phyloP scores from a whole-genome alignment of 768 basidiomycete genomes.

The Suillus hirtellus region DNA sequence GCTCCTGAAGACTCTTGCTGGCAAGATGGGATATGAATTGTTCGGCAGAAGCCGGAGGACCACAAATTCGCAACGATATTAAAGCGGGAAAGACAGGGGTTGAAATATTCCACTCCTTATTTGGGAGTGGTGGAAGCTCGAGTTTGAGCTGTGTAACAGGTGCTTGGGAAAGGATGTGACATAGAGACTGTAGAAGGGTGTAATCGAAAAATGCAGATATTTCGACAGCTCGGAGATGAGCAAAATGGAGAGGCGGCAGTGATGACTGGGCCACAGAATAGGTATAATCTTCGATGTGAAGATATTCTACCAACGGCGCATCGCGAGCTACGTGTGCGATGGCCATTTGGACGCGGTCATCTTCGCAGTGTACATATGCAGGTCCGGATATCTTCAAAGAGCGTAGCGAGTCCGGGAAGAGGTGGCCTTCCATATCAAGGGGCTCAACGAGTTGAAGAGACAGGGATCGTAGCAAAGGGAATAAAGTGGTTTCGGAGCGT shows the following conservation, averaged over 20 bases:
- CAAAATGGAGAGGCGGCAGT: not conserved
- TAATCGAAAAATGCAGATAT: constrained; percentile 3
- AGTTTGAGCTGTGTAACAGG: not conserved
- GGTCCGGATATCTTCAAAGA: constrained; percentile 15
- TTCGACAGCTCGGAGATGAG: not conserved
- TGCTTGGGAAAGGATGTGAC: constrained; percentile 7
- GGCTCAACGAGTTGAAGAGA: not conserved
- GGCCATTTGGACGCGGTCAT: constrained; percentile 20
- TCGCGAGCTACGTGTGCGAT: constrained; percentile 19
- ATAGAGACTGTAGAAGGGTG: not conserved
- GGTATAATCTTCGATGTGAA: constrained; percentile 5
- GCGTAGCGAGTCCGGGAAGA: constrained; percentile 20
- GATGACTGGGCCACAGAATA: not conserved
- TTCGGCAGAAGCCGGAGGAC: not conserved
- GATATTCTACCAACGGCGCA: constrained; percentile 17
- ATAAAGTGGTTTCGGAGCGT: not conserved
- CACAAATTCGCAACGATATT: not conserved
- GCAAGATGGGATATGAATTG: not conserved
- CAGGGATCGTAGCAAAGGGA: constrained; percentile 1
- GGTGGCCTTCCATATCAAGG: not conserved
- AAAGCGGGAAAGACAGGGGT: not conserved
- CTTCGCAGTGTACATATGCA: constrained; percentile 14
- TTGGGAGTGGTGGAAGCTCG: constrained; percentile 1
- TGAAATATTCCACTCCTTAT: not conserved
- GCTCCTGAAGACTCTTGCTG: not conserved